A percentile compares a stretch with the other conserved stretches of the same genome.
Conservation (phyloP, 2,329 filamentous ascomycete genomes). For the Pseudocercospora vitis region DNA sequence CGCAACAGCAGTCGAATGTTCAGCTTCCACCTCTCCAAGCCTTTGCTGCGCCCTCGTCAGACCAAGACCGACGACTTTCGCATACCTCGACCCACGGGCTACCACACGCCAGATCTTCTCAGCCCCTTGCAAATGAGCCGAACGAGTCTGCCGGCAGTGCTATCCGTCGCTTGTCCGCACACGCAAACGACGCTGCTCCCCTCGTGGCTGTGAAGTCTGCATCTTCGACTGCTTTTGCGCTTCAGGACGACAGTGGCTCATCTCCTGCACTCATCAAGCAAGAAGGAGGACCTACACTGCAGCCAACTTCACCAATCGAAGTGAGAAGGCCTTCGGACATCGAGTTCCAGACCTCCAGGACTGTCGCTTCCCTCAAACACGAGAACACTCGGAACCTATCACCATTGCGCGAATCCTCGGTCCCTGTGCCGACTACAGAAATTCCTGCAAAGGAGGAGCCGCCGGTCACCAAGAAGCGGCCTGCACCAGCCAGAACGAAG, state of each 20-base stretch:
- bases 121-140: background rate
- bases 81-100: constrained; percentile 16
- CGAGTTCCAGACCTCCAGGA: constrained; percentile 45
- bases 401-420: constrained; percentile 42
- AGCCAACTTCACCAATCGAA: constrained; percentile 37
- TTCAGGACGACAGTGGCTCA: constrained; percentile 24
- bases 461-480: constrained; percentile 44
- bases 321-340: constrained; percentile 29
- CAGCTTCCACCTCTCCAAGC: constrained; percentile 46
- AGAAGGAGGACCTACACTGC: constrained; percentile 42
- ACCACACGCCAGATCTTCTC: constrained; percentile 21
- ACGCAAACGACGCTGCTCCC: background rate
- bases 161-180: background rate
- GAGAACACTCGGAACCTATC: constrained; percentile 43
- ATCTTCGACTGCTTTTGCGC: constrained; percentile 1
- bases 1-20: constrained; percentile 37
- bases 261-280: constrained; percentile 43
- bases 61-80: constrained; percentile 29
- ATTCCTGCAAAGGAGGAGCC: constrained; percentile 32
- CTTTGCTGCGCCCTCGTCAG: constrained; percentile 24
- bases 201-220: constrained; percentile 5
- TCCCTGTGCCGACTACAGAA: constrained; percentile 44
- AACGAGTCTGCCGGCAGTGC: background rate
- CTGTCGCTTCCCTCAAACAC: constrained; percentile 47
- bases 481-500: constrained; percentile 45